These are phyloP conservation scores for Alternaria triticina DNA, from an alignment of 2,329 filamentous ascomycete genomes.

Conservation along the genomic window DNA sequence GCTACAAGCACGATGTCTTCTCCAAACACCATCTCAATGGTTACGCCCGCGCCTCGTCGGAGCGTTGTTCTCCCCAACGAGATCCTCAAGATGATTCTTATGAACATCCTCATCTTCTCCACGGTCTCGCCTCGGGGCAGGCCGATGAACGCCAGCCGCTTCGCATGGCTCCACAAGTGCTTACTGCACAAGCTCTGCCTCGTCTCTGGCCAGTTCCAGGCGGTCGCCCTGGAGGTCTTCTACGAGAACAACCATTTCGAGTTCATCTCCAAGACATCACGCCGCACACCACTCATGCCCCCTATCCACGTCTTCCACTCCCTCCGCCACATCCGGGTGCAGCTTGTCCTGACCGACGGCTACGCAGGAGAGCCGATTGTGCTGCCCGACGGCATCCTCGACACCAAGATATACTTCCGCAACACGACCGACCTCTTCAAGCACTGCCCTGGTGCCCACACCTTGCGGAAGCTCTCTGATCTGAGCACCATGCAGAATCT, in stretches of 20 bases:
- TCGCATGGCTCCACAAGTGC: slow-evolving; percentile 7
- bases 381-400: not conserved
- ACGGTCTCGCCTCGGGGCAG: not conserved
- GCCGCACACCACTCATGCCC: slow-evolving; percentile 1
- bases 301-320: not conserved
- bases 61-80: slow-evolving; percentile 20
- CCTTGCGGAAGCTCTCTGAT: slow-evolving; percentile 13
- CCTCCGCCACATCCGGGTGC: slow-evolving; percentile 9
- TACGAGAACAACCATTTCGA: slow-evolving; percentile 14
- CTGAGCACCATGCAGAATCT: slow-evolving; percentile 1
- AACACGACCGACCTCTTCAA: slow-evolving; percentile 8
- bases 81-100: slow-evolving; percentile 6
- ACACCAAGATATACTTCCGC: not conserved
- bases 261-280: not conserved
- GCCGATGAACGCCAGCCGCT: slow-evolving; percentile 2
- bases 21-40: slow-evolving; percentile 2
- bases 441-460: slow-evolving; percentile 15
- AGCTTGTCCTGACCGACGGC: slow-evolving; percentile 13
- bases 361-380: not conserved
- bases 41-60: slow-evolving; percentile 4
- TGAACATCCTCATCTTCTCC: not conserved
- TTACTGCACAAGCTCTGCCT: slow-evolving; percentile 14
- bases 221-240: slow-evolving; percentile 14
- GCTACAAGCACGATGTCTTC: slow-evolving; percentile 4
- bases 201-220: slow-evolving; percentile 8